A percentile compares a stretch with the other conserved stretches of the same genome.
phyloP scores from a whole-genome alignment of 768 basidiomycete species.

The Candolleomyces eurysporus region DNA sequence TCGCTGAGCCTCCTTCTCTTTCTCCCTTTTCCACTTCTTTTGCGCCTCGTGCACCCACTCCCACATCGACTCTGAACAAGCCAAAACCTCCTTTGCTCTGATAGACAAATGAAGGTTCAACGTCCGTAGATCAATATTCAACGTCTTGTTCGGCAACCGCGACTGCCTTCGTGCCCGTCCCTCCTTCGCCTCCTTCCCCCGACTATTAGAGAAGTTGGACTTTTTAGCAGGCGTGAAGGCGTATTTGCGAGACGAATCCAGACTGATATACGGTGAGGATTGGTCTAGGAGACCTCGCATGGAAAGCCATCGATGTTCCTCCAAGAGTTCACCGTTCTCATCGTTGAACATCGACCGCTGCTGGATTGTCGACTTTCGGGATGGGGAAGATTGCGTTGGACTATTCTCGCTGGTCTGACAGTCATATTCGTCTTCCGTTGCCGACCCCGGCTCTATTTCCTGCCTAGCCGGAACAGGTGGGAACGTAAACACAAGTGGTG shows the following conservation, averaged over 20 bases:
- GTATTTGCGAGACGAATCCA: constrained; percentile 43
- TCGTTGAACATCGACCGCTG: constrained; percentile 16
- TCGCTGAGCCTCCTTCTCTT: constrained; percentile 5
- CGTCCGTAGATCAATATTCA: constrained; percentile 55
- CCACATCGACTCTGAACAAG: constrained; percentile 78
- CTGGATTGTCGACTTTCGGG: constrained; percentile 17
- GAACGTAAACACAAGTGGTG: constrained; percentile 37
- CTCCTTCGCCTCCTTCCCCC: constrained; percentile 12
- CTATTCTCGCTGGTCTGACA: constrained; percentile 25
- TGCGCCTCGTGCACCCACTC: constrained; percentile 64
- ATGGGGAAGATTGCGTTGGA: constrained; percentile 18
- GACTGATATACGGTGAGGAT: constrained; percentile 42
- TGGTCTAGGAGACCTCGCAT: constrained; percentile 34
- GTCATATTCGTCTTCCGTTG: constrained; percentile 36
- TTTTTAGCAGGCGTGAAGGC: constrained; percentile 42
- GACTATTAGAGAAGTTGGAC: constrained; percentile 21
- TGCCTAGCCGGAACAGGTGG: constrained; percentile 32
- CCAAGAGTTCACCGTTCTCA: constrained; percentile 14
- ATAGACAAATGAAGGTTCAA: constrained; percentile 64
- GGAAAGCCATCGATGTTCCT: constrained; percentile 34
- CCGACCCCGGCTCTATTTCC: constrained; percentile 16
- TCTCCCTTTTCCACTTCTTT: constrained; percentile 16
- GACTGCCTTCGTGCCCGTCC: constrained; percentile 21
- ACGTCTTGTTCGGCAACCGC: constrained; percentile 50
- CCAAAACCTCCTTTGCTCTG: constrained; percentile 63